Percentiles rank a stretch among this genome's conserved stretches.
Evolutionary conservation across 805 yeast species (phyloP).

Genomic region (Candida xiaguanensis): DNA sequence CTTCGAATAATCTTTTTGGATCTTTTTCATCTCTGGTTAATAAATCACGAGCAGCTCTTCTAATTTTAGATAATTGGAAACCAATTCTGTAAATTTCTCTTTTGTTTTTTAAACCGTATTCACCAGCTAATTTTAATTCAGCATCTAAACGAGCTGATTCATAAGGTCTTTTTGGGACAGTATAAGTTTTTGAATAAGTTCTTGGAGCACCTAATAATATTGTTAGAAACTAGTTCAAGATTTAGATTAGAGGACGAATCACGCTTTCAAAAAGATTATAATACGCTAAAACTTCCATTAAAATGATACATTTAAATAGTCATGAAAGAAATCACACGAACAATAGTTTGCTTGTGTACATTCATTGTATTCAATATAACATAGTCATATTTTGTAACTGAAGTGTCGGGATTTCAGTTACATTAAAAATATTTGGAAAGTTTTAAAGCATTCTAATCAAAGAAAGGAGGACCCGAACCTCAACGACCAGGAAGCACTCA

Average conservation of each 20-base stretch:
- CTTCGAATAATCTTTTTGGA: slow-evolving; percentile 99
- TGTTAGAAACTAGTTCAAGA: slow-evolving; percentile 20
- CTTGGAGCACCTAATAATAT: slow-evolving; percentile 83
- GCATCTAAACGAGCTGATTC: slow-evolving; percentile 99
- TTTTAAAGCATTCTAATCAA: slow-evolving; percentile 8
- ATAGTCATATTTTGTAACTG: slow-evolving; percentile 42
- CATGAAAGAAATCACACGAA: background rate
- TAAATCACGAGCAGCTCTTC: slow-evolving; percentile 99
- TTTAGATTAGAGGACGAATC: background rate
- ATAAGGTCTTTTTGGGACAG: slow-evolving; percentile 99
- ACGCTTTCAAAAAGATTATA: slow-evolving; percentile 1
- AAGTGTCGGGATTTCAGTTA: slow-evolving; percentile 88
- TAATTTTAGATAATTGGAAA: slow-evolving; percentile 97
- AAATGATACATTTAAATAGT: slow-evolving; percentile 1
- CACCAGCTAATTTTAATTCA: slow-evolving; percentile 99
- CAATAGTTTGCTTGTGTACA: slow-evolving; percentile 1
- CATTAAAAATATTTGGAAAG: slow-evolving; percentile 29
- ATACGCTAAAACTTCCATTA: slow-evolving; percentile 5
- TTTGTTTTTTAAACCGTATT: slow-evolving; percentile 99
- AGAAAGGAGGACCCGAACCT: slow-evolving; percentile 72
- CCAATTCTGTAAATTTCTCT: slow-evolving; percentile 99
- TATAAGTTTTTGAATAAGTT: slow-evolving; percentile 98
- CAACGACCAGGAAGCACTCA: slow-evolving; percentile 22
- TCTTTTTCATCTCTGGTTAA: slow-evolving; percentile 99
- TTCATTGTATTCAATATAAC: background rate